Evolutionary conservation across 306 rosid genomes (phyloP), one percentile per base, ranked within the genome.

Genomic region (Cucurbita maxima): DNA sequence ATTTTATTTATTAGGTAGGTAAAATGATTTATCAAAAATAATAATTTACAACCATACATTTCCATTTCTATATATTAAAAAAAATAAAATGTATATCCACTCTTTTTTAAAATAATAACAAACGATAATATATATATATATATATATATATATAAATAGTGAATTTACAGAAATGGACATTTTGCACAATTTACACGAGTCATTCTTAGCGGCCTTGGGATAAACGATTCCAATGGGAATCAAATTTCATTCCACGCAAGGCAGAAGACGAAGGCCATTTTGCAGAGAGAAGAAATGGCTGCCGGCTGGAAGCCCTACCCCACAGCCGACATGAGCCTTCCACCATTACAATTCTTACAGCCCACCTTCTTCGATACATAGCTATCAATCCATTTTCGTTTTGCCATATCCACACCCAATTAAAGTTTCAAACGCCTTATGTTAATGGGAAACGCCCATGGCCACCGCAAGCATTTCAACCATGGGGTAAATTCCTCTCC

Each of bases 361-460:
- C 1, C 22, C 4, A 60, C 16, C 34, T 48, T 15, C 43, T 6
- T 12, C 3, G 69, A 38, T 8, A 3, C 22, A 62, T 15, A 18
- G 44, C 70, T 0, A 40, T 63, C 70, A 13, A 34, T 36, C 41
- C 50, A 61, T 58, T 58, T 76, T 78, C 48, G 71, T 79, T 83
- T 51, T 71, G 37, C 34, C 11, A 25, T 68, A 15, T 22, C 43
- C 34, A 30, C 18, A 58, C 76, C 47, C 60, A 61, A 79, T 44
- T 48, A 45, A 30, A 68, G 14, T 41, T 41, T 16, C 22, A 66
- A 78, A 25, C 61, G 66, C 44, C 61, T 30, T 50, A 48, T 63
- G 70, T 77, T 19, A 79, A 92, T 92, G 96, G 97, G 92, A 40
- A 88, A 89, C 90, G 43, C 75, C 57, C 87, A 84, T 53, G 60